Base-by-base conservation (phyloP, 208 protist species). In the Angomonas ambiguus region DNA sequence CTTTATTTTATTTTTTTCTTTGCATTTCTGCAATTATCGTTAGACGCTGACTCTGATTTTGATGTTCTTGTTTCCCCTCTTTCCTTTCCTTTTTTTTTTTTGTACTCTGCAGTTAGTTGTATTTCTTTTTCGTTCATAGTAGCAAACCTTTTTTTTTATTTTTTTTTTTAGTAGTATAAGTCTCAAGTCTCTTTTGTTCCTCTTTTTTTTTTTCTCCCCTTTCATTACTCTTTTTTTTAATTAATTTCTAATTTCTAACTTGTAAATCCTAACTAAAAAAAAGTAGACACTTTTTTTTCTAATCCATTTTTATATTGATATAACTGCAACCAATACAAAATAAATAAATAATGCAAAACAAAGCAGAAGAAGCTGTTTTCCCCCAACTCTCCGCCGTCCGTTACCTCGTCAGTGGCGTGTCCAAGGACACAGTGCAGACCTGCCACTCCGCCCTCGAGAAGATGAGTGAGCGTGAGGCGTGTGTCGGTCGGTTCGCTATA, bases 371-470 rank as follows among this genome's bases (percentile, higher is more conserved):
- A 53, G 77, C 93, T 28, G 82, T 74, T 51, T 79, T 67, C 63
- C 72, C 87, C 31, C 84, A 85, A 48, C 80, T 82, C 11, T 80
- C 87, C 51, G 70, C 79, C n/a, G 78, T 93, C 31, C 82, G 87
- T 48, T 92, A 90, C 73, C 69, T 91, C 27, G 62, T 92, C 16
- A 45, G 79, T 2, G 78, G 86, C 10, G 86, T 86, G 16, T 83
- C 82, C 27, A 87, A 88, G 74, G 85, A 76, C 68, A 91, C 79
- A 0, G 51, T 89, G 38, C 86, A 93, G 77, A 83, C 83, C 16
- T 92, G 86, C 4, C 51, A 89, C 20, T 69, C 78, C 56, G 79
- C 76, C 22, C 78, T 95, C 5, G 80, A 91, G 71, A 82, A 92
- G 70, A 77, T 88, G 33, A 75, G 76, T 53, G 32, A 56, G 20